Evolutionary conservation across 768 basidiomycete genomes (phyloP).

Genomic region (Paxillus involutus): DNA sequence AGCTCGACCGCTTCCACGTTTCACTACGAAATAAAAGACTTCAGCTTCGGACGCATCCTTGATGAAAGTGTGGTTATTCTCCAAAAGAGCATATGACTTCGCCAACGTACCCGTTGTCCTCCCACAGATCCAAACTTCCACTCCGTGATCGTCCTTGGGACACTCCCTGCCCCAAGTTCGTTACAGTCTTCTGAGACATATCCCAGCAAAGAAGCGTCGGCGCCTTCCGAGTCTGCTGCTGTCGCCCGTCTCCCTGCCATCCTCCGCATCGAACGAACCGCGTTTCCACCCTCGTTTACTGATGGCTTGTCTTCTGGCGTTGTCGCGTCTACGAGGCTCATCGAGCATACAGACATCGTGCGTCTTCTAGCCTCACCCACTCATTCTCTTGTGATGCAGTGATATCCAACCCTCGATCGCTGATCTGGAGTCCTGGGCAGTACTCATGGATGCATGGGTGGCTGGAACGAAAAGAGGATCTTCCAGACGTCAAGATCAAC

Average conservation of each 20-base stretch:
- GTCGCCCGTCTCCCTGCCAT: slow-evolving; percentile 51
- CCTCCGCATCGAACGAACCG: slow-evolving; percentile 76
- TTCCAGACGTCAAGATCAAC: slow-evolving; percentile 78
- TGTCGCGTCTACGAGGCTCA: slow-evolving; percentile 44
- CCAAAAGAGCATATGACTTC: neutral
- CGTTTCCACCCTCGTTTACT: slow-evolving; percentile 47
- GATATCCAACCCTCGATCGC: neutral
- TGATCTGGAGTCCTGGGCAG: slow-evolving; percentile 37
- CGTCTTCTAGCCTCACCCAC: slow-evolving; percentile 15
- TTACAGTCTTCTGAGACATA: slow-evolving; percentile 6
- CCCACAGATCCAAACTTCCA: slow-evolving; percentile 59
- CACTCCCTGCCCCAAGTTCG: slow-evolving; percentile 37
- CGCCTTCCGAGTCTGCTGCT: slow-evolving; percentile 6
- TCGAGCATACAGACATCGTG: slow-evolving; percentile 71
- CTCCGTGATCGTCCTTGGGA: slow-evolving; percentile 68
- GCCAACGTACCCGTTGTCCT: neutral
- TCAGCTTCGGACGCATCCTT: slow-evolving; percentile 49
- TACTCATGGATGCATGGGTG: slow-evolving; percentile 83
- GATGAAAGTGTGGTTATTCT: slow-evolving; percentile 42
- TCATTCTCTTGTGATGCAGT: neutral
- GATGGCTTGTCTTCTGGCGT: slow-evolving; percentile 36
- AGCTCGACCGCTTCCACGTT: neutral
- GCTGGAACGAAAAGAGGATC: slow-evolving; percentile 39
- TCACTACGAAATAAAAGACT: slow-evolving; percentile 39
- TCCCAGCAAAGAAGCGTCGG: slow-evolving; percentile 7